Conservation (phyloP, 768 basidiomycete genomes). For the Sporobolomyces phaffii region DNA sequence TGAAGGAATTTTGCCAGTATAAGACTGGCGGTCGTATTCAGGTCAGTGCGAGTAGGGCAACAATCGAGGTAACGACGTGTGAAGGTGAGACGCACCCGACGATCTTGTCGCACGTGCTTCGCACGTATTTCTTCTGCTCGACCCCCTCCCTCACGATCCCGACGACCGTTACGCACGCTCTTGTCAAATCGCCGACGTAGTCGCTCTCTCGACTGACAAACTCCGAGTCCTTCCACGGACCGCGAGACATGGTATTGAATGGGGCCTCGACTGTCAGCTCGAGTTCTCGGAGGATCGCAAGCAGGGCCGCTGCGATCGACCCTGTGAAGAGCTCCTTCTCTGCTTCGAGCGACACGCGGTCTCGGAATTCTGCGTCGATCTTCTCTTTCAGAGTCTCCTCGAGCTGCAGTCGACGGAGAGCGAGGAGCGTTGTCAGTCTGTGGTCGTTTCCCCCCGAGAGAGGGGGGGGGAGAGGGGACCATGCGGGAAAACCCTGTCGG, state of each 20-base stretch:
- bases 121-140: slow-evolving; percentile 88
- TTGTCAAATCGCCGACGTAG: slow-evolving; percentile 71
- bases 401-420: slow-evolving; percentile 59
- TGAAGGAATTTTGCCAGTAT: slow-evolving; percentile 82
- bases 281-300: slow-evolving; percentile 71
- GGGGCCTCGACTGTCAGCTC: slow-evolving; percentile 75
- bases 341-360: slow-evolving; percentile 70
- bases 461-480: too few relatives aligned
- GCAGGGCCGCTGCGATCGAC: slow-evolving; percentile 75
- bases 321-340: slow-evolving; percentile 87
- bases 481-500: too few relatives aligned
- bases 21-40: too few relatives aligned
- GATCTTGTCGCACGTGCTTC: slow-evolving; percentile 87
- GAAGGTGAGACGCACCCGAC: slow-evolving; percentile 58
- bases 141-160: slow-evolving; percentile 71
- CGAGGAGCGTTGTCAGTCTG: too few relatives aligned
- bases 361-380: slow-evolving; percentile 67
- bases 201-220: slow-evolving; percentile 81
- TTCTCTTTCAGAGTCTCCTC: slow-evolving; percentile 86
- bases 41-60: too few relatives aligned
- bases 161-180: slow-evolving; percentile 66
- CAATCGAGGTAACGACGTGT: neutral
- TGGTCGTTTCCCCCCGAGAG: too few relatives aligned
- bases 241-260: slow-evolving; percentile 68
- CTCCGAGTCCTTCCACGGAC: slow-evolving; percentile 68